Evolutionary conservation across 176 grass and related monocot genomes (phyloP), one percentile per base, ranked within the genome.

Genomic region (Poa annua): DNA sequence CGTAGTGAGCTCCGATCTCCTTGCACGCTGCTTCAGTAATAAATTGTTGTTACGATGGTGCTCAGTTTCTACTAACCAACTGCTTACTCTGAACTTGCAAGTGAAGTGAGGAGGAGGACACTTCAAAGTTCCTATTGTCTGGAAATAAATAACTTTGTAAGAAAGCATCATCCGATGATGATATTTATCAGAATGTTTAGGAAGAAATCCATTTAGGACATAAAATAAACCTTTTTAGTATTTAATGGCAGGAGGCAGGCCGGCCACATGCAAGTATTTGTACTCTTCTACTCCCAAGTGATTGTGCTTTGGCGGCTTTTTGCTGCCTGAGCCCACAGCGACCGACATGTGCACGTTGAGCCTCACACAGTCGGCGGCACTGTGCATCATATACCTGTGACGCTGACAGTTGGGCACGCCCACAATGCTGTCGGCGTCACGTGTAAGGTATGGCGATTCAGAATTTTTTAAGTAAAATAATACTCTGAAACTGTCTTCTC

Each of bases 301-400:
- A 75, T 83, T 19, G 36, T 39, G 75, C 82, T 56, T 87, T 84
- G 81, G 60, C 66, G 82, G 11, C 88, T 89, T 89, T 89, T 83
- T 79, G 83, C 55, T 56, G 48, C 45, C 34, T 36, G 79, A 74
- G 73, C 83, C 83, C 79, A 56, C 75, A 45, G 7, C 44, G 8
- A 22, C 22, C 45, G 33, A 34, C 64, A 83, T 59, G 64, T 4
- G 54, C 86, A 82, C 45, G 24, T 77, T 32, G 63, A 61, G 13
- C 64, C 35, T 5, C 50, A 62, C 47, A 75, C 5, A 56, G 77
- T 66, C 64, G 34, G 36, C 7, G 56, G 7, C 81, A 74, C 26
- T 8, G 61, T 34, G 26, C 26, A 34, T 32, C 41, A 67, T 74
- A 55, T 44, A 68, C 32, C 3, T 8, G 57, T 61, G 35, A 73